Conservation (phyloP, 2,329 filamentous ascomycete genomes). For the Alternaria solani region DNA sequence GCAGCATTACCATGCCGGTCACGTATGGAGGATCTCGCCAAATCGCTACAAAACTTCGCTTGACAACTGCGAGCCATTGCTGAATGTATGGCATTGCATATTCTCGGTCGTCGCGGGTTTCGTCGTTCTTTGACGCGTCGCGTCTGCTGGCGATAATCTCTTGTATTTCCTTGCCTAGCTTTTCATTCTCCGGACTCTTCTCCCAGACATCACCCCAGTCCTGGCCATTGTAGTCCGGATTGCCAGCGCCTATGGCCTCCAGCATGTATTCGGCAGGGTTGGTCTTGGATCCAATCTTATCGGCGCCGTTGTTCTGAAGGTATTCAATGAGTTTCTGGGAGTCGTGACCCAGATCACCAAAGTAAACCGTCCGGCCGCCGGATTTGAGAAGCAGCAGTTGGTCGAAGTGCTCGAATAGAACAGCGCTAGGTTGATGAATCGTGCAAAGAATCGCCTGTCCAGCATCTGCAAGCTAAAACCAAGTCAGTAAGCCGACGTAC, state of each 20-base stretch:
- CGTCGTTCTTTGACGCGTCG: constrained; percentile 42
- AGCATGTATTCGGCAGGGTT: constrained; percentile 66
- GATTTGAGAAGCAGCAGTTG: constrained; percentile 69
- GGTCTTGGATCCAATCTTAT: constrained; percentile 43
- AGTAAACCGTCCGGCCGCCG: constrained; percentile 72
- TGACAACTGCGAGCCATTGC: constrained; percentile 53
- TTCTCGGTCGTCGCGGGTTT: constrained; percentile 53
- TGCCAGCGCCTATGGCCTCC: constrained; percentile 55
- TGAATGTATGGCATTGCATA: constrained; percentile 55
- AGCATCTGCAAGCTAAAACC: constrained; percentile 61
- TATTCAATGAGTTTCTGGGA: constrained; percentile 56
- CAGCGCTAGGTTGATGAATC: constrained; percentile 74
- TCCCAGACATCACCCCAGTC: constrained; percentile 59
- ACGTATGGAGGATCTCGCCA: constrained; percentile 73
- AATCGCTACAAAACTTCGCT: constrained; percentile 65
- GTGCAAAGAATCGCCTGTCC: constrained; percentile 75
- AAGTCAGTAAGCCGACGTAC: background rate
- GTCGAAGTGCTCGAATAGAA: constrained; percentile 73
- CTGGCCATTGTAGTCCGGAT: constrained; percentile 54
- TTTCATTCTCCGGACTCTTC: constrained; percentile 50
- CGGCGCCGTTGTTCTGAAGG: constrained; percentile 62
- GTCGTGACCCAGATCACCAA: constrained; percentile 64
- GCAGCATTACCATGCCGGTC: constrained; percentile 59
- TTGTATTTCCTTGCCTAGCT: constrained; percentile 53
- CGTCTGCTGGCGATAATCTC: constrained; percentile 48